Evolutionary conservation across 2,329 filamentous ascomycete genomes (phyloP).

Genomic region (Sporothrix luriei): DNA sequence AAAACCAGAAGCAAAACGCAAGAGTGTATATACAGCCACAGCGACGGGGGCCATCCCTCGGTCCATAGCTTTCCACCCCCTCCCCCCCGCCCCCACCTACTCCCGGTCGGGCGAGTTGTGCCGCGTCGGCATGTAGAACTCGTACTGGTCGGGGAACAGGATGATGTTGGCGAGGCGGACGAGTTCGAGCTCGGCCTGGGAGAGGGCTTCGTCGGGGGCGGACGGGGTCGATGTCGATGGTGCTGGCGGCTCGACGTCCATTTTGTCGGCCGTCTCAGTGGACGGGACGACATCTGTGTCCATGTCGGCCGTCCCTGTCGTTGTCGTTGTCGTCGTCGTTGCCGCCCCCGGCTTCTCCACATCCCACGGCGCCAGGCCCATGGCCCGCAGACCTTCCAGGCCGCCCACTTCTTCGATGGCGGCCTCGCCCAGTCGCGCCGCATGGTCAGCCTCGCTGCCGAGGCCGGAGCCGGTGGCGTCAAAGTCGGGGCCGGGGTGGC

Average conservation of each 20-base stretch:
- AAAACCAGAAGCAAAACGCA: not conserved
- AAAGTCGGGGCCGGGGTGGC: constrained; percentile 59
- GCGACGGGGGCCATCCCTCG: not conserved
- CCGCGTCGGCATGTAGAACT: constrained; percentile 51
- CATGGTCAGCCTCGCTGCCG: constrained; percentile 55
- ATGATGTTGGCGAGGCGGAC: constrained; percentile 60
- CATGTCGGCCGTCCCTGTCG: not conserved
- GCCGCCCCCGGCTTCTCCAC: constrained; percentile 39
- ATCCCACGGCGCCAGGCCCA: constrained; percentile 59
- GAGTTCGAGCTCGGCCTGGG: constrained; percentile 54
- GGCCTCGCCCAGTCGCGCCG: constrained; percentile 52
- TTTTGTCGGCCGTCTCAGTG: constrained; percentile 33
- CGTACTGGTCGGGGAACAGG: constrained; percentile 57
- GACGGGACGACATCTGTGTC: constrained; percentile 38
- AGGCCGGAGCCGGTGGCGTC: constrained; percentile 56
- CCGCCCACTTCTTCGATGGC: constrained; percentile 57
- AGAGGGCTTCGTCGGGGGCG: constrained; percentile 34
- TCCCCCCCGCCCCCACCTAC: not conserved
- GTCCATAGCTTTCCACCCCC: too few relatives aligned
- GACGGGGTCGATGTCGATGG: too few relatives aligned
- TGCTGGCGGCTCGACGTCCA: constrained; percentile 39
- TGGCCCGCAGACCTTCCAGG: constrained; percentile 56
- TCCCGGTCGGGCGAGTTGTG: constrained; percentile 36
- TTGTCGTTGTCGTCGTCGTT: not conserved
- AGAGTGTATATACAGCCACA: not conserved